Conservation (phyloP, 1,139 yeast species). For the Kodamaea sp. region DNA sequence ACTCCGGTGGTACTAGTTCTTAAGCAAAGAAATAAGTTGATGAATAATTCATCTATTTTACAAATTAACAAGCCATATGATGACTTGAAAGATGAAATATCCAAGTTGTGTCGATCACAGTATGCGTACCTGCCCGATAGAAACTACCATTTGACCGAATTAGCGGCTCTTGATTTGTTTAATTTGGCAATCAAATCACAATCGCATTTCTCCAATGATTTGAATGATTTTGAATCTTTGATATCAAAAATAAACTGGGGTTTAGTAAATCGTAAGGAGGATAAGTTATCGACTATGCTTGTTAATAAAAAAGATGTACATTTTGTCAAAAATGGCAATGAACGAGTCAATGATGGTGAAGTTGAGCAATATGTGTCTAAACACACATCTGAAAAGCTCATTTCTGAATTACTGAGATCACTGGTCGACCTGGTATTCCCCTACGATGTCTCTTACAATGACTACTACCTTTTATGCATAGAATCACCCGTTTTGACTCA, state of each 20-base stretch:
- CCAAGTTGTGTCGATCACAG: constrained; percentile 10
- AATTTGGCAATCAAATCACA: constrained; percentile 23
- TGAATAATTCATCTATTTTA: constrained; percentile 25
- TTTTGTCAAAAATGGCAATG: not conserved
- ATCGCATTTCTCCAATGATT: not conserved
- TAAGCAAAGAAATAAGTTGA: constrained; percentile 27
- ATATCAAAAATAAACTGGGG: not conserved
- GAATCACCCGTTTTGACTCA: constrained; percentile 22
- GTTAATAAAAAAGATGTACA: not conserved
- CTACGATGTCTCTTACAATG: constrained; percentile 29
- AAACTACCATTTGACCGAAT: constrained; percentile 30
- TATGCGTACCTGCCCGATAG: constrained; percentile 12
- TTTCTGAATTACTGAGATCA: not conserved
- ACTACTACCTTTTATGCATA: constrained; percentile 28
- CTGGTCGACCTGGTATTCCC: constrained; percentile 23
- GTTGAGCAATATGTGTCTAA: constrained; percentile 2
- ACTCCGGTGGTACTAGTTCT: constrained; percentile 35
- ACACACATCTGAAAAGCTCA: not conserved
- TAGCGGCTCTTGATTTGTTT: constrained; percentile 29
- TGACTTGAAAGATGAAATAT: constrained; percentile 15
- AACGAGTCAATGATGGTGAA: constrained; percentile 1
- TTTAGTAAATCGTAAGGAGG: not conserved
- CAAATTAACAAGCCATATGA: constrained; percentile 24
- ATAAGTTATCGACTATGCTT: constrained; percentile 3
- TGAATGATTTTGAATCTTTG: not conserved